phyloP scores from a whole-genome alignment of 1,284 basidiomycete species.

The Ceratobasidium sp. region DNA sequence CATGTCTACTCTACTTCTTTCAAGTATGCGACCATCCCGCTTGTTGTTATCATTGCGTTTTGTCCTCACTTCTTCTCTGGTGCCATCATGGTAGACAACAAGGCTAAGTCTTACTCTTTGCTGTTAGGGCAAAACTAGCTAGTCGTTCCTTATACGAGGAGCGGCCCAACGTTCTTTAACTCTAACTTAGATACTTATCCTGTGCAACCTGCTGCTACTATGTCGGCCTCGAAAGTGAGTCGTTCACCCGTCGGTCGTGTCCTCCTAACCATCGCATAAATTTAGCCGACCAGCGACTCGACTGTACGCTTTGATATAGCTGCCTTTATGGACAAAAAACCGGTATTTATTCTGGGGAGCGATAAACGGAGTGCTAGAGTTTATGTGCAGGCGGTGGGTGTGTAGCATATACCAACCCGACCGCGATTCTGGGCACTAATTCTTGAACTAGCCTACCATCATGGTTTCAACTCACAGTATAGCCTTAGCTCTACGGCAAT shows the following conservation, averaged over 20 bases:
- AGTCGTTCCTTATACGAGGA: too few relatives aligned
- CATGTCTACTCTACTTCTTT: not conserved
- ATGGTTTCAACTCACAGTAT: slow-evolving; percentile 23
- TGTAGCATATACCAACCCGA: not conserved
- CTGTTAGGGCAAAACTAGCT: too few relatives aligned
- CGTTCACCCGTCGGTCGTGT: slow-evolving; percentile 19
- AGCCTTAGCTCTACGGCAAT: too few relatives aligned
- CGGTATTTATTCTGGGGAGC: slow-evolving; percentile 46
- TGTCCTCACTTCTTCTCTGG: slow-evolving; percentile 3
- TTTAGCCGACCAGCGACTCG: slow-evolving; percentile 2
- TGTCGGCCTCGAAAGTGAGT: slow-evolving; percentile 28
- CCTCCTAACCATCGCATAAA: not conserved
- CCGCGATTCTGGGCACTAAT: not conserved
- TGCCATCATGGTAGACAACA: slow-evolving; percentile 14
- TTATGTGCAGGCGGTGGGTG: slow-evolving; percentile 49
- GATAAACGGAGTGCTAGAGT: slow-evolving; percentile 50
- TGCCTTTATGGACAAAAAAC: slow-evolving; percentile 48
- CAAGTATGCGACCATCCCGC: not conserved
- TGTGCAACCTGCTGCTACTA: slow-evolving; percentile 39
- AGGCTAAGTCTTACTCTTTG: slow-evolving; percentile 7
- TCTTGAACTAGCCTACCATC: too few relatives aligned
- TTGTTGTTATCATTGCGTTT: slow-evolving; percentile 13
- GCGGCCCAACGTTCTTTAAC: not conserved
- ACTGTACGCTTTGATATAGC: slow-evolving; percentile 45
- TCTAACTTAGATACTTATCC: slow-evolving; percentile 45